A percentile compares a stretch with the other conserved stretches of the same genome.
Evolutionary conservation across 2,329 filamentous ascomycete species (phyloP).

Genomic region (Alternaria sp.): DNA sequence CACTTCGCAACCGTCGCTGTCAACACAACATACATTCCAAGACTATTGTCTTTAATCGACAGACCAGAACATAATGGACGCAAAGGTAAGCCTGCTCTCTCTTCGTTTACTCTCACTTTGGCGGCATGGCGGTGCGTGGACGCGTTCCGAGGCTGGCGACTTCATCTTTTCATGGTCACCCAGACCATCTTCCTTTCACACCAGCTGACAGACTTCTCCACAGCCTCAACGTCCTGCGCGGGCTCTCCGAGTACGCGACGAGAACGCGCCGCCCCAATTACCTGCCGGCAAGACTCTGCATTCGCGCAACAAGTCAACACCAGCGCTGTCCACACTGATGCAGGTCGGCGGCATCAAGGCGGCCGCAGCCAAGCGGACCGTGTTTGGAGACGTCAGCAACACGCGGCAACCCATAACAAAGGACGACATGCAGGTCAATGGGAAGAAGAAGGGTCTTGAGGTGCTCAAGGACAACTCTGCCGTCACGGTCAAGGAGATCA

Average conservation of each 20-base stretch:
- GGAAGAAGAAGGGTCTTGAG: constrained; percentile 48
- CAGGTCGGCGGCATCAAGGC: constrained; percentile 65
- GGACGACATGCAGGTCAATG: constrained; percentile 62
- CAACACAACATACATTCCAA: constrained; percentile 18
- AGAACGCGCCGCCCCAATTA: constrained; percentile 63
- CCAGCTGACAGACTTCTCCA: constrained; percentile 26
- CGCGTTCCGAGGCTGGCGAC: constrained; percentile 4
- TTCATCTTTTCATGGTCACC: constrained; percentile 10
- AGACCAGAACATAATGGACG: constrained; percentile 48
- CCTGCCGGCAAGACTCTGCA: constrained; percentile 64
- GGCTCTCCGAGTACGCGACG: constrained; percentile 68
- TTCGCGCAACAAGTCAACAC: constrained; percentile 81
- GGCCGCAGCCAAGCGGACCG: constrained; percentile 73
- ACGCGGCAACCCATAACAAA: constrained; percentile 54
- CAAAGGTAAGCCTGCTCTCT: constrained; percentile 47
- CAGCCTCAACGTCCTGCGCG: constrained; percentile 74
- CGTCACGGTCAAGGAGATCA: constrained; percentile 43
- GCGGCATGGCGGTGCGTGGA: not conserved
- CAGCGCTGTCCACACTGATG: constrained; percentile 63
- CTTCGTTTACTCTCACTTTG: not conserved
- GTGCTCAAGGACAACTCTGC: constrained; percentile 41
- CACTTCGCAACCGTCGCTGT: constrained; percentile 29
- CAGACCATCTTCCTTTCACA: constrained; percentile 1
- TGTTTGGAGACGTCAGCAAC: constrained; percentile 84
- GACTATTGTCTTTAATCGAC: constrained; percentile 27